Base-by-base conservation (phyloP, 306 rosid genomes). In the Lathyrus oleraceus region DNA sequence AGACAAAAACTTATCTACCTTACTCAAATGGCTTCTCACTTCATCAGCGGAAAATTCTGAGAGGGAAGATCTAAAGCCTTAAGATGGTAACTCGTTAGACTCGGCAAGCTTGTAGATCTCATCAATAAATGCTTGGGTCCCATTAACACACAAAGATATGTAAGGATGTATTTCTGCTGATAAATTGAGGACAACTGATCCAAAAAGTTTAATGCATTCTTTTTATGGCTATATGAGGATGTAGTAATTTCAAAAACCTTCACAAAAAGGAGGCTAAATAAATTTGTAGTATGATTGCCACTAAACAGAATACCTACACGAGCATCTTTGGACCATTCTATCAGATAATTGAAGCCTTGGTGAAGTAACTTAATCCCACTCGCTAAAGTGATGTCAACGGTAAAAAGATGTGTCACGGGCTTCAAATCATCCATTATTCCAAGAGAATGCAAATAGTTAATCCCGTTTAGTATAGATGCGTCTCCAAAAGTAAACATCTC, bases 391-490 rank as follows among this genome's bases (percentile, higher is more conserved):
- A 83, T 75, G 73, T 94, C 88, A 73, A 94, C 81, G 61, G 83
- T 89, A 78, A 94, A 83, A 79, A 90, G 90, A 79, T 94, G 98
- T 40, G 98, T 94, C 76, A 94, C 92, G 0, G 97, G 85, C 83
- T 94, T 94, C 95, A 94, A 73, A 66, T 90, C 97, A 76, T 94
- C 92, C 70, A 73, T 60, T 57, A 97, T 97, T n/a, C n/a, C n/a
- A n/a, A n/a, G n/a, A n/a, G n/a, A n/a, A n/a, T 94, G 84, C 67
- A 54, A 78, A 83, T n/a, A n/a, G n/a, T n/a, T n/a, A n/a, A n/a
- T n/a, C n/a, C n/a, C n/a, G n/a, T n/a, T n/a, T n/a, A n/a, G n/a
- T n/a, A n/a, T n/a, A n/a, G n/a, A n/a, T n/a, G n/a, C n/a, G n/a
- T n/a, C n/a, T n/a, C n/a, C n/a, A n/a, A n/a, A n/a, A n/a, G n/a